Evolutionary conservation across 306 rosid genomes (phyloP), one percentile per base, ranked within the genome.

Genomic region (Cucurbita pepo): DNA sequence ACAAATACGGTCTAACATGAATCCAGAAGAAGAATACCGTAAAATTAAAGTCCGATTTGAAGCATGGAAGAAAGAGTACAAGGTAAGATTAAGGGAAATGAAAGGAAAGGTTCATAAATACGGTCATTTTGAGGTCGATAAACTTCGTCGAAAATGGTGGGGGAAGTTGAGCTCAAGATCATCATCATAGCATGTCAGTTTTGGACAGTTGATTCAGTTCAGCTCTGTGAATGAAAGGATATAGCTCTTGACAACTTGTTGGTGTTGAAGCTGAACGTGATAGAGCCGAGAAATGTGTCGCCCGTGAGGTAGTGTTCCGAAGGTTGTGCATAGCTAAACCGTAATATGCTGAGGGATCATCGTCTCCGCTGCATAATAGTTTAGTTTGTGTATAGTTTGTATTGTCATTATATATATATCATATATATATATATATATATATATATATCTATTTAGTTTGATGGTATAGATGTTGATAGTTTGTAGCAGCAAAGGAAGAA

Each of bases 41-140:
- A 89, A 77, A 80, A 88, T 95, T 69, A 89, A 83, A 76, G 79
- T 73, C 45, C 82, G 75, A 58, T 95, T 95, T 34, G 90, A 89
- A 77, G 80, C 63, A 38, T 95, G 99, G 99, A 95, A 89, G 83
- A 95, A 88, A 79, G 99, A 95, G 50, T 95, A 88, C 84, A 91
- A 88, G 83, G 74, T 69, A 16, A 86, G 91, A 76, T 82, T 95
- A 63, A 74, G 84, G 18, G 95, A 83, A 45, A 72, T 90, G 19
- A 95, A 89, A 80, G 65, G 77, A 22, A 91, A 77, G 84, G 79
- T 89, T 78, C 78, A 74, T 14, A 89, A 79, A 76, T 52, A 76
- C 66, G 84, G 85, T 64, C 78, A 78, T 71, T 61, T 86, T 5
- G 97, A 95, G 37, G 74, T 66, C 13, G 96, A 89, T 15, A 86